phyloP scores from a whole-genome alignment of 441 rosid genomes.

The Eutrema salsugineum region DNA sequence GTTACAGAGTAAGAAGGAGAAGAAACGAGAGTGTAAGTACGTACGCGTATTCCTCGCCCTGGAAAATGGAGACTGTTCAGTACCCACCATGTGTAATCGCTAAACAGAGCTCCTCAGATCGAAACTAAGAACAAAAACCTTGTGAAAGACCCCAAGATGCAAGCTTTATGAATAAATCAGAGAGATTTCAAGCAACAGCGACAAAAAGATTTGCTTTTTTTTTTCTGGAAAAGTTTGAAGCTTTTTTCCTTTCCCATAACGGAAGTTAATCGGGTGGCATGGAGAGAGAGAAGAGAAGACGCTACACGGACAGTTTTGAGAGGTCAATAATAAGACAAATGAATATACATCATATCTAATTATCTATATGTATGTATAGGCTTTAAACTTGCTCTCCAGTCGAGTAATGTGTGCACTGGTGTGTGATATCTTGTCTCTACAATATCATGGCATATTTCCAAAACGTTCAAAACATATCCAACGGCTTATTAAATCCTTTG shows the following conservation, averaged over 20 bases:
- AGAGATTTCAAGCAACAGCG: constrained; percentile 1
- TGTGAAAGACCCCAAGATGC: not conserved
- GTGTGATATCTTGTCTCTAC: too few species aligned
- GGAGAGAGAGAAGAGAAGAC: constrained; percentile 1
- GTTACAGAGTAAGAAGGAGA: not conserved
- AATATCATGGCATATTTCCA: too few species aligned
- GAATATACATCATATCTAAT: too few species aligned
- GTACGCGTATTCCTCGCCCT: constrained; percentile 5
- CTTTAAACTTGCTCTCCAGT: not conserved
- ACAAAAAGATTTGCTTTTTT: not conserved
- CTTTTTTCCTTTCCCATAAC: constrained; percentile 3
- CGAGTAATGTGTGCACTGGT: not conserved
- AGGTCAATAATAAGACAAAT: constrained; percentile 5
- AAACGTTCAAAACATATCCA: too few species aligned
- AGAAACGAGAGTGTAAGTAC: not conserved
- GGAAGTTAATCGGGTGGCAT: constrained; percentile 5
- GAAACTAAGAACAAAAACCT: not conserved
- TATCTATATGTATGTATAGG: not conserved
- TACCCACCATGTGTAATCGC: constrained; percentile 6
- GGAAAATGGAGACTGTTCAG: not conserved
- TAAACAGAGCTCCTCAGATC: constrained; percentile 4
- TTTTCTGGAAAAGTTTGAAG: not conserved
- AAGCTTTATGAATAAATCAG: not conserved
- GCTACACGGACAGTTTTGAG: constrained; percentile 1
- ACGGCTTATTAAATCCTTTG: too few species aligned